These are phyloP conservation scores for Ceratobasidium sp. DNA, from an alignment of 1,284 basidiomycete species.

Conservation along the genomic window DNA sequence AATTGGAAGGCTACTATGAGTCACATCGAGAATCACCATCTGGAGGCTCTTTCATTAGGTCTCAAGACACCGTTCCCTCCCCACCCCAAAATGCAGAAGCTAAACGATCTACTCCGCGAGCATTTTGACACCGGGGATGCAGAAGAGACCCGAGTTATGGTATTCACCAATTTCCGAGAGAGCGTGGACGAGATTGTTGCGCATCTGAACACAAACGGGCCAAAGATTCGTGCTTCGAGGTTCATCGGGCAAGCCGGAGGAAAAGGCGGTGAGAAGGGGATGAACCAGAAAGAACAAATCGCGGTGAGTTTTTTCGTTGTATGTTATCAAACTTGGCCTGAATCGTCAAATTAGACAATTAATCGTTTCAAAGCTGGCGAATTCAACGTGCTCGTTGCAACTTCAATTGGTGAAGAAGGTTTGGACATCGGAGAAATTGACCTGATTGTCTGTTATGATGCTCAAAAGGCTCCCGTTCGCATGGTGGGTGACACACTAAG, in stretches of 20 bases:
- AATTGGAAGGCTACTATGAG: constrained; percentile 72
- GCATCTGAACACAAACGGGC: constrained; percentile 76
- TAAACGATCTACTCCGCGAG: constrained; percentile 80
- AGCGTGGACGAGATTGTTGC: constrained; percentile 93
- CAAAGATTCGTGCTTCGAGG: constrained; percentile 79
- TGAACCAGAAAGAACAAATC: constrained; percentile 92
- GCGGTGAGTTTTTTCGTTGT: constrained; percentile 64
- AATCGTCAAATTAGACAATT: constrained; percentile 69
- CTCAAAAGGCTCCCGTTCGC: constrained; percentile 95
- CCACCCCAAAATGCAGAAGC: constrained; percentile 95
- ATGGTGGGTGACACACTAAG: constrained; percentile 73
- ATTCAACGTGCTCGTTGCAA: constrained; percentile 94
- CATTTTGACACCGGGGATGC: constrained; percentile 75
- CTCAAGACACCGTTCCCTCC: constrained; percentile 58
- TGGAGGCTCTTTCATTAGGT: constrained; percentile 45
- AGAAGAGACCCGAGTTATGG: constrained; percentile 79
- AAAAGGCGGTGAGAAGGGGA: constrained; percentile 87
- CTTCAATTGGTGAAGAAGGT: constrained; percentile 98
- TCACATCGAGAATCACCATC: constrained; percentile 67
- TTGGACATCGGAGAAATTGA: constrained; percentile 99
- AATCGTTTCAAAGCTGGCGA: constrained; percentile 87
- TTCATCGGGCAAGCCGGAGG: constrained; percentile 95
- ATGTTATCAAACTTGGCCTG: constrained; percentile 2
- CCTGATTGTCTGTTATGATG: constrained; percentile 96
- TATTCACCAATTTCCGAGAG: constrained; percentile 91